Percentiles rank a stretch among this genome's conserved stretches.
Conservation (phyloP, 306 rosid genomes). For the Quercus engelmannii region DNA sequence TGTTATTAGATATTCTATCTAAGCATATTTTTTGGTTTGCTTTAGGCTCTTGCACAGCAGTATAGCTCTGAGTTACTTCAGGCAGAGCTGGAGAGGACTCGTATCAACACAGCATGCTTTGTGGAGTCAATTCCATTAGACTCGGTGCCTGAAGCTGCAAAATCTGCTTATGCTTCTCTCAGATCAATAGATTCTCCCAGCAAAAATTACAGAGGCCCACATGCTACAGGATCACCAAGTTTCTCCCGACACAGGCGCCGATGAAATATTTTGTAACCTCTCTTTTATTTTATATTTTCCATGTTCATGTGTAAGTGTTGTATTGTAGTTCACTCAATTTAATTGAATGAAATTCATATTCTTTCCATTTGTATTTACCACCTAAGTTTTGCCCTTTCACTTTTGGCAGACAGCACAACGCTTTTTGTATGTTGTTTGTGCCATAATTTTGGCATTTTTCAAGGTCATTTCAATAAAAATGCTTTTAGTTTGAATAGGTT, state of each 20-base stretch:
- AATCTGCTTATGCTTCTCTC: slow-evolving; percentile 64
- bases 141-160: slow-evolving; percentile 69
- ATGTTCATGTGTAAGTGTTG: slow-evolving; percentile 33
- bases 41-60: slow-evolving; percentile 91
- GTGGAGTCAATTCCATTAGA: slow-evolving; percentile 74
- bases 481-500: too few species aligned
- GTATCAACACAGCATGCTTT: slow-evolving; percentile 94
- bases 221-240: slow-evolving; percentile 57
- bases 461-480: too few species aligned
- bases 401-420: too few species aligned
- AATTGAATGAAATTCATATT: slow-evolving; percentile 30
- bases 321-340: slow-evolving; percentile 28
- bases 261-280: slow-evolving; percentile 25
- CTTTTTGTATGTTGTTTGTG: too few species aligned
- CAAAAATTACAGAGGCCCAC: slow-evolving; percentile 47
- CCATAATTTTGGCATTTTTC: too few species aligned
- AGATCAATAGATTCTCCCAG: slow-evolving; percentile 61
- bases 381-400: too few species aligned
- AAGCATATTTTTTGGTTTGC: slow-evolving; percentile 20
- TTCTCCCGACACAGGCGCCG: slow-evolving; percentile 71
- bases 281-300: slow-evolving; percentile 33
- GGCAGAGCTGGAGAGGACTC: slow-evolving; percentile 89
- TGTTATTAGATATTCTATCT: neutral
- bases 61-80: slow-evolving; percentile 84
- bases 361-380: slow-evolving; percentile 15